These are phyloP conservation scores for Gardenia jasminoides DNA, from an alignment of 257 asterid genomes.

Conservation along the genomic window DNA sequence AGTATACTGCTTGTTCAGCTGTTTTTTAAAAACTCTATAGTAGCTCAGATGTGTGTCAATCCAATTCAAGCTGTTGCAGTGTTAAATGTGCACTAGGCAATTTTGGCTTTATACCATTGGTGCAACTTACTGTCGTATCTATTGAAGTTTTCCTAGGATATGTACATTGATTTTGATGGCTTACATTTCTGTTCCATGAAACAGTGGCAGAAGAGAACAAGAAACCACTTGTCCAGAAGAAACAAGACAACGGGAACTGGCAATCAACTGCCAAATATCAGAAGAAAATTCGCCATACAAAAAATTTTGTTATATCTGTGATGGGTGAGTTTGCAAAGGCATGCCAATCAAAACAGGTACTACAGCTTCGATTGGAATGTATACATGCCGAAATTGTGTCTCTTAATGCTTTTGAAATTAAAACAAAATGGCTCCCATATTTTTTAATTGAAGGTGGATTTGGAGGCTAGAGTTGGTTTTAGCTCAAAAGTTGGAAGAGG, in stretches of 20 bases:
- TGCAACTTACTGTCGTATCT: not conserved
- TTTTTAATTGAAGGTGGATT: slow-evolving; percentile 41
- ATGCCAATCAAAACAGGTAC: slow-evolving; percentile 60
- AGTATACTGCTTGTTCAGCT: slow-evolving; percentile 16
- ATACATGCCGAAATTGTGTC: not conserved
- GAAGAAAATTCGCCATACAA: slow-evolving; percentile 62
- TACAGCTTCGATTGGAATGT: slow-evolving; percentile 4
- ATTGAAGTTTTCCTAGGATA: not conserved
- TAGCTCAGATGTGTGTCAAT: not conserved
- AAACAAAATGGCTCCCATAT: not conserved
- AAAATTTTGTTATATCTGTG: slow-evolving; percentile 61
- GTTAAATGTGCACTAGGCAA: not conserved
- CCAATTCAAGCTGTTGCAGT: not conserved
- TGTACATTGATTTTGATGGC: not conserved
- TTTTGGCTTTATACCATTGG: not conserved
- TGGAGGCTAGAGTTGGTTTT: slow-evolving; percentile 76
- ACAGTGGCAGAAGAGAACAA: slow-evolving; percentile 41
- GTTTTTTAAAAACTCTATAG: not conserved
- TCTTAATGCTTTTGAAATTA: not conserved
- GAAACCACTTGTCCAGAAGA: slow-evolving; percentile 33
- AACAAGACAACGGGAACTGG: slow-evolving; percentile 39
- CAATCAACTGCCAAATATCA: slow-evolving; percentile 42
- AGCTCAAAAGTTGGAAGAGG: slow-evolving; percentile 56
- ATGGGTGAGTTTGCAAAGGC: slow-evolving; percentile 61
- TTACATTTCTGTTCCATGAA: slow-evolving; percentile 7